Evolutionary conservation across 1,284 basidiomycete genomes (phyloP).

Genomic region (Heterobasidion annosum): DNA sequence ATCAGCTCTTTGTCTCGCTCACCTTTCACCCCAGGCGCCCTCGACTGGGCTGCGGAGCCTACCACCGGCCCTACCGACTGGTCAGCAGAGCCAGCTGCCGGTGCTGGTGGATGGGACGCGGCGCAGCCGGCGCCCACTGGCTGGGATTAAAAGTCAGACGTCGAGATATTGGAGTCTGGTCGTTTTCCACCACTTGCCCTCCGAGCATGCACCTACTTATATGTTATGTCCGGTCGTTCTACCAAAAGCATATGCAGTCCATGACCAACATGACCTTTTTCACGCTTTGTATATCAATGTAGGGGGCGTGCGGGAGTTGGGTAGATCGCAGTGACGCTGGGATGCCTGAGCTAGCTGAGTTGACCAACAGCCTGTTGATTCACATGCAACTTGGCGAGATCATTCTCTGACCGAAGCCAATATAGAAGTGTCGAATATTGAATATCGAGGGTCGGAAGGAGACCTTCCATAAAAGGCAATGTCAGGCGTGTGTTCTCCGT

Average conservation of each 20-base stretch:
- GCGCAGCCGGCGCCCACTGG: conserved; percentile 32
- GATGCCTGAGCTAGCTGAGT: no score
- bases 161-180: conserved; percentile 4
- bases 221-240: conserved; percentile 10
- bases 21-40: conserved; percentile 39
- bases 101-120: conserved; percentile 44
- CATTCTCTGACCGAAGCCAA: no score
- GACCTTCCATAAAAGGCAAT: no score
- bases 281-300: background rate
- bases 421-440: no score
- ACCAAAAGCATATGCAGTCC: conserved; percentile 17
- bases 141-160: conserved; percentile 47
- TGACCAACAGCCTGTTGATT: no score
- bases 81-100: conserved; percentile 64
- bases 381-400: no score
- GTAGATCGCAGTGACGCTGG: no score
- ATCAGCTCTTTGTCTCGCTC: conserved; percentile 4
- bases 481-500: no score
- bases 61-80: conserved; percentile 62
- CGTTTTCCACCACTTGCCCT: conserved; percentile 7
- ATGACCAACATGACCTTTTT: conserved; percentile 14
- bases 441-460: no score
- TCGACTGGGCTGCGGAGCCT: conserved; percentile 81
- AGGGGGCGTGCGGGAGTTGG: background rate
- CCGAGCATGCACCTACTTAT: conserved; percentile 13